These are phyloP conservation scores for Penicillium daleae DNA, from an alignment of 495 filamentous ascomycete species.

Conservation along the genomic window DNA sequence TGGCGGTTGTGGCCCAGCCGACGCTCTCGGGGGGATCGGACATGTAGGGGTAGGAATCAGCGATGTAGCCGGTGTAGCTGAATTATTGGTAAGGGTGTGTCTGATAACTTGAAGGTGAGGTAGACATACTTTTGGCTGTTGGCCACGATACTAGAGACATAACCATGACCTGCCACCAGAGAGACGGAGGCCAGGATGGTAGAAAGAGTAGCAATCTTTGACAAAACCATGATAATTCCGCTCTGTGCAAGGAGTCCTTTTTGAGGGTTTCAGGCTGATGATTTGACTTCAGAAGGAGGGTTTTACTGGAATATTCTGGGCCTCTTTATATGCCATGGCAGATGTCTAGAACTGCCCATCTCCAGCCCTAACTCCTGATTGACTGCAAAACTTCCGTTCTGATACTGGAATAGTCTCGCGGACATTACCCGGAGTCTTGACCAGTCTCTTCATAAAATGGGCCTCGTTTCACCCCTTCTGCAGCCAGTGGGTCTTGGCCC, in stretches of 20 bases:
- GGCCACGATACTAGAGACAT: conserved; percentile 57
- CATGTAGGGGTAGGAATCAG: conserved; percentile 37
- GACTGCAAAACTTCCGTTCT: conserved; percentile 20
- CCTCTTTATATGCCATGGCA: not conserved
- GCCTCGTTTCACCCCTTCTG: conserved; percentile 13
- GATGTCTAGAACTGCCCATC: not conserved
- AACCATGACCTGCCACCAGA: conserved; percentile 60
- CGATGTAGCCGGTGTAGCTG: conserved; percentile 42
- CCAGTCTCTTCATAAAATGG: not conserved
- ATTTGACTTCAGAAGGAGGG: not conserved
- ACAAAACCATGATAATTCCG: conserved; percentile 28
- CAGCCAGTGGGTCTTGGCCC: conserved; percentile 10
- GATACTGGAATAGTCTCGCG: conserved; percentile 22
- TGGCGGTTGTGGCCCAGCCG: conserved; percentile 59
- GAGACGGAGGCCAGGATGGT: conserved; percentile 46
- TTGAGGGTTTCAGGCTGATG: not conserved
- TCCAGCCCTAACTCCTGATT: not conserved
- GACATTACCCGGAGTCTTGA: conserved; percentile 8
- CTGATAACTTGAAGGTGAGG: not conserved
- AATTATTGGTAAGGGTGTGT: not conserved
- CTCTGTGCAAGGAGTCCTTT: not conserved
- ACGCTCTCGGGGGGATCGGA: conserved; percentile 53
- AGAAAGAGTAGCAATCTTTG: conserved; percentile 34
- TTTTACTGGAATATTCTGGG: not conserved
- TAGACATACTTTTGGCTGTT: conserved; percentile 49